Evolutionary conservation across 1,284 basidiomycete species (phyloP), one percentile per base, ranked within the genome.

Genomic region (Pterula multifida): DNA sequence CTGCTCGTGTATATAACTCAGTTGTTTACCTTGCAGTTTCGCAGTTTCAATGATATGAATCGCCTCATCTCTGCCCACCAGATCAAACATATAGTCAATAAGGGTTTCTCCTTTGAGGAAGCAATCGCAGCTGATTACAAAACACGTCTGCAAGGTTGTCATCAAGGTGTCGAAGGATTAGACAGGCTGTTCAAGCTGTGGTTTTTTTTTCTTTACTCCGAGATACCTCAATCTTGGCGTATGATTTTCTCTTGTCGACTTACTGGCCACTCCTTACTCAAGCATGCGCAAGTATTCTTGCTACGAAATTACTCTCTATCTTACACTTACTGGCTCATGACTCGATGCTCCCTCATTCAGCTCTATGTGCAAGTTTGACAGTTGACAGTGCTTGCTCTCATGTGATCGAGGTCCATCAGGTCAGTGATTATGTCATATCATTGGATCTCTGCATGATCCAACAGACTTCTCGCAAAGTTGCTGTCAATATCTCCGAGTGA

Each of bases 71-170:
- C 57, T 17, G 68, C 68, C 3, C 59, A 65, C 36, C 63, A 59
- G 26, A 71, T 76, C 9, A 63, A 60, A 26, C 75, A 74, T 1
- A 61, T 73, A 23, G 58, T 78, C 21, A 72, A 78, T 62, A 73
- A 68, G 56, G 68, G 76, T 1, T 69, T 69, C 53, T 36, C 52
- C 22, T 70, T 68, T 53, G 61, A 66, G 11, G 55, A 71, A 49
- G 60, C 58, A 1, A 55, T 60, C 48, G 57, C 64, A 53, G 68
- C 68, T 19, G 65, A 63, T 48, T 55, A 58, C 26, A 54, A 53
- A 57, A 26, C 62, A 65, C 48, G 55, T 65, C 12, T 64, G 65
- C 9, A 65, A 65, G 55, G 56, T 65, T 2, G 62, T 63, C 9
- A 58, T 66, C 45, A 58, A 19, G 39, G 39, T 42, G 9, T 42